Evolutionary conservation across 495 filamentous ascomycete species (phyloP).

Genomic region (Parathielavia hyrcaniae): DNA sequence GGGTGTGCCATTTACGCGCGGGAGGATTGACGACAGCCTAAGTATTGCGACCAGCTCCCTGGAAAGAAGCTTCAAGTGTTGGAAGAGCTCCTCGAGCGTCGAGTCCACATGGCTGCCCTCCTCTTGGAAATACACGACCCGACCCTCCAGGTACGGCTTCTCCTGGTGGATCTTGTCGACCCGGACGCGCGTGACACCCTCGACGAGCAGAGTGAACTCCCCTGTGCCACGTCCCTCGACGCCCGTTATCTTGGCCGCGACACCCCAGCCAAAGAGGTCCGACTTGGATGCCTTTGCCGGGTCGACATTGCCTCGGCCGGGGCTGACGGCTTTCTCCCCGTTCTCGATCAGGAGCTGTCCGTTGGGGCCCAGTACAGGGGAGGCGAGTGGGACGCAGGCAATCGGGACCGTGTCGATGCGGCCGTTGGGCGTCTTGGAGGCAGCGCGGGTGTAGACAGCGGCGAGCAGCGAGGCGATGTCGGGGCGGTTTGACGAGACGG

Average conservation of each 20-base stretch:
- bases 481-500: conserved; percentile 63
- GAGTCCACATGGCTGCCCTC: conserved; percentile 51
- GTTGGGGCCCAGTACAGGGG: conserved; percentile 58
- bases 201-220: conserved; percentile 75
- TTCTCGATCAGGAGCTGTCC: conserved; percentile 64
- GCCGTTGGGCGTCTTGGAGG: conserved; percentile 56
- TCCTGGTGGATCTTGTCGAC: conserved; percentile 70
- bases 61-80: conserved; percentile 72
- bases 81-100: conserved; percentile 61
- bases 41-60: conserved; percentile 75
- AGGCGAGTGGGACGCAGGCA: conserved; percentile 74
- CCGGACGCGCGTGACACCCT: conserved; percentile 71
- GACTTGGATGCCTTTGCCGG: conserved; percentile 54
- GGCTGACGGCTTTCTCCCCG: conserved; percentile 38
- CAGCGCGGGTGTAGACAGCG: conserved; percentile 61
- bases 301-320: conserved; percentile 35
- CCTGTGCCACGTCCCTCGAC: conserved; percentile 73
- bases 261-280: conserved; percentile 70
- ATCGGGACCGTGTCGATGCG: conserved; percentile 61
- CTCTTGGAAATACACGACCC: conserved; percentile 54
- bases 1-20: conserved; percentile 49
- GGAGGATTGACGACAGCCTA: conserved; percentile 67
- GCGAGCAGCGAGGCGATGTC: conserved; percentile 79
- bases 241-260: conserved; percentile 73
- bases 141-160: conserved; percentile 78